phyloP scores from a whole-genome alignment of 352 stramenopile species.

The Globisporangium camurandrum region DNA sequence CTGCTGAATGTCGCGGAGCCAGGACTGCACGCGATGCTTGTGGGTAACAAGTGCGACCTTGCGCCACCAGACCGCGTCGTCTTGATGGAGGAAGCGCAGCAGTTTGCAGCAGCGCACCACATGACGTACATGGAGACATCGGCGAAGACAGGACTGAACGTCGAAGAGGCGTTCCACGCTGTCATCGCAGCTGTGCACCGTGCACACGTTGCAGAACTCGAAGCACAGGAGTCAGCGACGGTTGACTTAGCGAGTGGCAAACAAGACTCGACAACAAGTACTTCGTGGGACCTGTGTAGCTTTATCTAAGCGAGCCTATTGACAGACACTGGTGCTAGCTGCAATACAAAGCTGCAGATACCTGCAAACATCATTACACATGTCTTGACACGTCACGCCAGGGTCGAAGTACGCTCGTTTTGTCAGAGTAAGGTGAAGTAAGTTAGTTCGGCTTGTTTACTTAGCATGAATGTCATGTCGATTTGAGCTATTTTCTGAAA shows the following conservation, averaged over 20 bases:
- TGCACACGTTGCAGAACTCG: conserved; percentile 26
- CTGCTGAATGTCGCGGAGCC: conserved; percentile 66
- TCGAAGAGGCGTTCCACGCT: conserved; percentile 46
- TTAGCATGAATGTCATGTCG: too few relatives aligned
- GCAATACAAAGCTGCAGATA: too few relatives aligned
- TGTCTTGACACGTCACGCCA: too few relatives aligned
- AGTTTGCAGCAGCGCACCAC: conserved; percentile 58
- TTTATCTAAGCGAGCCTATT: too few relatives aligned
- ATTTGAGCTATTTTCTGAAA: too few relatives aligned
- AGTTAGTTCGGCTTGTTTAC: too few relatives aligned
- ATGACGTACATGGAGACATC: conserved; percentile 81
- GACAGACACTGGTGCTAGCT: too few relatives aligned
- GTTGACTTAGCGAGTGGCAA: conserved; percentile 22
- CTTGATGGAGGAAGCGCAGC: conserved; percentile 46
- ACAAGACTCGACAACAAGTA: too few relatives aligned
- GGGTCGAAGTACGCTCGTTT: too few relatives aligned
- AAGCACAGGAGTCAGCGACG: conserved; percentile 14
- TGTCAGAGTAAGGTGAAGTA: too few relatives aligned
- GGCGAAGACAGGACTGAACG: conserved; percentile 64
- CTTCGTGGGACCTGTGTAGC: too few relatives aligned
- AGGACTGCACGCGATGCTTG: conserved; percentile 53
- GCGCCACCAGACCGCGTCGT: conserved; percentile 32
- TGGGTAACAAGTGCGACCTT: conserved; percentile 75
- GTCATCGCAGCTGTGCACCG: conserved; percentile 53
- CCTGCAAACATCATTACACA: too few relatives aligned